Evolutionary conservation across 345 rosid genomes (phyloP).

Genomic region (Durio zibethinus): DNA sequence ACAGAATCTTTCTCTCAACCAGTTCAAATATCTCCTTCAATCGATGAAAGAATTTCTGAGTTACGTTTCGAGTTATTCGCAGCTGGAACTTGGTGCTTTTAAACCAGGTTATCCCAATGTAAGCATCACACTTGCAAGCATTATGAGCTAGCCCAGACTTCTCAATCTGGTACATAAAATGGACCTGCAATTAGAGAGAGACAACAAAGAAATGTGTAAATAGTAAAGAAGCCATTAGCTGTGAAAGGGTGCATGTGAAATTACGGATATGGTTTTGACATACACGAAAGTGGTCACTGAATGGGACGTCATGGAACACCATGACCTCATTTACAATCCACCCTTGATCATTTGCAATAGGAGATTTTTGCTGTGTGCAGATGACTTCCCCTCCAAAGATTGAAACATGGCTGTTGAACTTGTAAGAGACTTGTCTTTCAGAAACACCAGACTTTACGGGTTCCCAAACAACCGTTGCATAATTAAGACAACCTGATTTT

Average conservation of each 20-base stretch:
- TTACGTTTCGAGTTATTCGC: constrained; percentile 58
- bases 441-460: constrained; percentile 37
- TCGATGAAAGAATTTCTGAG: constrained; percentile 51
- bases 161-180: constrained; percentile 51
- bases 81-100: constrained; percentile 69
- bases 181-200: constrained; percentile 45
- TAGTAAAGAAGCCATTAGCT: not conserved
- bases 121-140: constrained; percentile 60
- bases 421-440: constrained; percentile 59
- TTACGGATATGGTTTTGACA: not conserved
- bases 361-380: constrained; percentile 56
- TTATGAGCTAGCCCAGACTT: constrained; percentile 36
- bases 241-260: not conserved
- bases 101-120: constrained; percentile 57
- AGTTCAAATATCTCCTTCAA: constrained; percentile 55
- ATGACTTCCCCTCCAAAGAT: constrained; percentile 81
- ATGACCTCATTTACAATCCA: constrained; percentile 70
- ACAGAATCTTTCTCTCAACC: constrained; percentile 50
- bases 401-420: constrained; percentile 59
- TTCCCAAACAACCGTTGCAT: constrained; percentile 60
- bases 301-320: constrained; percentile 63
- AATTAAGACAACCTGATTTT: constrained; percentile 66
- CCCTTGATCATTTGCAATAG: constrained; percentile 42
- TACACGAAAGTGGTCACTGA: constrained; percentile 63
- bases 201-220: not conserved